Conservation (phyloP, 1,284 basidiomycete species). For the Neolentinus lepideus region DNA sequence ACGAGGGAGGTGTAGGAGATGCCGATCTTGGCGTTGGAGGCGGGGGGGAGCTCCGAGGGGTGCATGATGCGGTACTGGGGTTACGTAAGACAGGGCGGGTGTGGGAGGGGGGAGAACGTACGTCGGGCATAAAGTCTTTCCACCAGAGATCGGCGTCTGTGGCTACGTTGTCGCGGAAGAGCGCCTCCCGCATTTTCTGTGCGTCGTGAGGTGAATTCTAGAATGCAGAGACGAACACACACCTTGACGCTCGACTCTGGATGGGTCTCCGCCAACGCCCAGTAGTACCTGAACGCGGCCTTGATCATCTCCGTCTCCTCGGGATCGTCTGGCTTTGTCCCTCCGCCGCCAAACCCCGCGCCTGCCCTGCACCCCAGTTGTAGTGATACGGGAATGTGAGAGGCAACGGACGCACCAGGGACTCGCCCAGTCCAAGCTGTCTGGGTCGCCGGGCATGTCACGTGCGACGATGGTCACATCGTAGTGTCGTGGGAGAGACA, state of each 20-base stretch:
- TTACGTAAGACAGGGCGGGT: not conserved
- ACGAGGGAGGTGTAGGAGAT: slow-evolving; percentile 1
- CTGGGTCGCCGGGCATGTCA: slow-evolving; percentile 1
- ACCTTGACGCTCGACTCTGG: slow-evolving; percentile 1
- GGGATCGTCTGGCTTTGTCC: slow-evolving; percentile 1
- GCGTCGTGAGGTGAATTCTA: not conserved
- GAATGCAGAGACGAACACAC: not conserved
- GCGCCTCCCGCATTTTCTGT: not conserved
- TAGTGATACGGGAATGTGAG: too few species aligned
- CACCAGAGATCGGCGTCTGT: slow-evolving; percentile 3
- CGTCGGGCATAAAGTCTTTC: slow-evolving; percentile 3
- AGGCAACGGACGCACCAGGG: not conserved
- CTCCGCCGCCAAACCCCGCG: slow-evolving; percentile 1
- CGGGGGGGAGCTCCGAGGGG: slow-evolving; percentile 1
- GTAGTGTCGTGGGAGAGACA: not conserved
- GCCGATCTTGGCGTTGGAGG: slow-evolving; percentile 1
- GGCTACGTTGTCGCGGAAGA: not conserved
- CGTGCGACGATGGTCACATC: slow-evolving; percentile 2
- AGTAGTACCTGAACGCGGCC: not conserved
- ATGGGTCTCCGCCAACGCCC: not conserved
- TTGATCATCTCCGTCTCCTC: slow-evolving; percentile 1
- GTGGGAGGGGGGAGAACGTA: not conserved
- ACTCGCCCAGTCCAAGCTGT: not conserved
- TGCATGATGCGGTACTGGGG: slow-evolving; percentile 1
- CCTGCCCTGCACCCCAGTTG: not conserved